phyloP scores from a whole-genome alignment of 2,329 filamentous ascomycete genomes.

The Corinectria fuckeliana region DNA sequence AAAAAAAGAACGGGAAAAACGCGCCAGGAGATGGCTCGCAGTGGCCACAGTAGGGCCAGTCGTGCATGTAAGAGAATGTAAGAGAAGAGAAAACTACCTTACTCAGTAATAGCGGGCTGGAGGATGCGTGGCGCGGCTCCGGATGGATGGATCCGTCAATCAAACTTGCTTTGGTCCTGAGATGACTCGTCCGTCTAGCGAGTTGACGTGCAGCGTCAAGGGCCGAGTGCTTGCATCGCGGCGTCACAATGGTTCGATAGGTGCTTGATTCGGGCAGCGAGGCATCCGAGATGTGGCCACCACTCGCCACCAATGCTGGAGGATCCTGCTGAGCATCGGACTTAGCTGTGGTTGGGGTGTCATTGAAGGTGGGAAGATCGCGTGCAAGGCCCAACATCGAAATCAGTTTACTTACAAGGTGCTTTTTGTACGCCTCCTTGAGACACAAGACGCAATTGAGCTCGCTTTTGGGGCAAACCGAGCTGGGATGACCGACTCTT shows the following conservation, averaged over 20 bases:
- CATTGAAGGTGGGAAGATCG: background rate
- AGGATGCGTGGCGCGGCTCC: conserved; percentile 11
- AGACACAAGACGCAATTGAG: background rate
- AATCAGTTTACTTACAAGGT: background rate
- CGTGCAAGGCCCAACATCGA: background rate
- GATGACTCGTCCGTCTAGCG: conserved; percentile 6
- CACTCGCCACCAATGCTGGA: background rate
- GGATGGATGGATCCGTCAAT: background rate
- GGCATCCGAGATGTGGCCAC: conserved; percentile 14
- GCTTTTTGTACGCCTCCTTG: background rate
- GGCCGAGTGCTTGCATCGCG: conserved; percentile 1
- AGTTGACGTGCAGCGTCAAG: conserved; percentile 21
- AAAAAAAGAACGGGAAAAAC: background rate
- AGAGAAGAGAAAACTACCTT: background rate
- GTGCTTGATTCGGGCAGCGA: conserved; percentile 18
- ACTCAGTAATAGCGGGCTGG: background rate
- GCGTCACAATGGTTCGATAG: conserved; percentile 18
- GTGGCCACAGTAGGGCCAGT: background rate
- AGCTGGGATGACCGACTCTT: background rate
- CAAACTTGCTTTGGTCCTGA: conserved; percentile 8
- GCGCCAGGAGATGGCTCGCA: background rate
- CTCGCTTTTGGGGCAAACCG: background rate
- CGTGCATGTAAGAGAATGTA: conserved; percentile 3
- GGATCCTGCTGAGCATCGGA: background rate
- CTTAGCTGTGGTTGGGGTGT: background rate